phyloP scores from a whole-genome alignment of 768 basidiomycete genomes.

The Suillus ampliporus region DNA sequence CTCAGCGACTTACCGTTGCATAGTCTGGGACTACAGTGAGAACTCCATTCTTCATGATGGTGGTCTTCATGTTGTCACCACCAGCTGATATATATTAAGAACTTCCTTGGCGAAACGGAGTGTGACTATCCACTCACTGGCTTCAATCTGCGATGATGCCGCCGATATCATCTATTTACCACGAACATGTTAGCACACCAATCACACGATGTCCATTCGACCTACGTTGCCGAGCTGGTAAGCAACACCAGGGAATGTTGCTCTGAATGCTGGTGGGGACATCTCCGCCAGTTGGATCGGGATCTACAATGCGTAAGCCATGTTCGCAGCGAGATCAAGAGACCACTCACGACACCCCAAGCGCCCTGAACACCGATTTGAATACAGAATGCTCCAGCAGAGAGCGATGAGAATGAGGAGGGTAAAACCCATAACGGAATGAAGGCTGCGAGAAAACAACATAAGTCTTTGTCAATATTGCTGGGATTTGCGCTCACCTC shows the following conservation, averaged over 20 bases:
- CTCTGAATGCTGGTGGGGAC: slow-evolving; percentile 88
- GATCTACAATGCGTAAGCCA: slow-evolving; percentile 38
- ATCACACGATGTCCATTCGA: slow-evolving; percentile 1
- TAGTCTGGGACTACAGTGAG: slow-evolving; percentile 61
- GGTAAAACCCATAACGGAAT: slow-evolving; percentile 90
- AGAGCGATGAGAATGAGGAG: slow-evolving; percentile 62
- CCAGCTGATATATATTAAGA: slow-evolving; percentile 51
- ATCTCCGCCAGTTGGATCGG: slow-evolving; percentile 86
- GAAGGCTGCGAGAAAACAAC: slow-evolving; percentile 42
- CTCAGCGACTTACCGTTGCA: slow-evolving; percentile 43
- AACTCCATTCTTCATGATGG: slow-evolving; percentile 47
- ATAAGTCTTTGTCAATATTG: slow-evolving; percentile 5
- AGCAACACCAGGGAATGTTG: slow-evolving; percentile 84
- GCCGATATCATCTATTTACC: slow-evolving; percentile 61
- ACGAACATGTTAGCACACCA: not conserved
- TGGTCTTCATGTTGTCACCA: slow-evolving; percentile 59
- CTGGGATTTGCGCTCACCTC: slow-evolving; percentile 31
- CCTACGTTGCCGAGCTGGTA: slow-evolving; percentile 80
- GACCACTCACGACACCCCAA: slow-evolving; percentile 76
- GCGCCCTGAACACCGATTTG: slow-evolving; percentile 92
- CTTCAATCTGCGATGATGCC: slow-evolving; percentile 82
- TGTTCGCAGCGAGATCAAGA: not conserved
- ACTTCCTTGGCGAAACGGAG: not conserved
- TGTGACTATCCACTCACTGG: slow-evolving; percentile 46
- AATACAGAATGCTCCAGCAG: slow-evolving; percentile 86